A percentile compares a stretch with the other conserved stretches of the same genome.
These are phyloP conservation scores for Termitomyces sp. DNA, from an alignment of 768 basidiomycete species.

Conservation along the genomic window DNA sequence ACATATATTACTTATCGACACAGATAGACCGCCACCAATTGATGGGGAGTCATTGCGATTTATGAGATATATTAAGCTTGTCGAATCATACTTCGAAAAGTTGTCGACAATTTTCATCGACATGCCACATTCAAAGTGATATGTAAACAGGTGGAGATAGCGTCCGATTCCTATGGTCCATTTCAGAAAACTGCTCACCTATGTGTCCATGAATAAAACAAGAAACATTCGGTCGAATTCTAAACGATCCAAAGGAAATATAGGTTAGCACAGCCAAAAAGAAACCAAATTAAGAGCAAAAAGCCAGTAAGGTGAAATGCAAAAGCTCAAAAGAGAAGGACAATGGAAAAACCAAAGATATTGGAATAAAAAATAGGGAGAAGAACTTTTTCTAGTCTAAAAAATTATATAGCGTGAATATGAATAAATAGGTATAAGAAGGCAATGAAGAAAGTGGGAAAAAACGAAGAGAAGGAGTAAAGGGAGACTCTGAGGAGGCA, in stretches of 20 bases:
- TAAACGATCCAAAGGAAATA: neutral
- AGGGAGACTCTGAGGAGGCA: slow-evolving; percentile 4
- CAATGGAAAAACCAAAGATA: neutral
- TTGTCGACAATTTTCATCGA: neutral
- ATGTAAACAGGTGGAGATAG: neutral
- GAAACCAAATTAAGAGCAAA: neutral
- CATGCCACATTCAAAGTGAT: neutral
- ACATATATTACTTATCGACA: slow-evolving; percentile 5
- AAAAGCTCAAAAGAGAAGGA: neutral
- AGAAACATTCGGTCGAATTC: neutral
- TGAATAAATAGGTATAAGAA: neutral
- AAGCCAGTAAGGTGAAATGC: neutral
- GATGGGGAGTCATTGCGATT: neutral
- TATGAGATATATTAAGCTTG: neutral
- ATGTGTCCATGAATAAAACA: neutral
- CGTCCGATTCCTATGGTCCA: neutral
- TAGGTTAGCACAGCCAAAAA: neutral
- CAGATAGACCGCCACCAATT: neutral
- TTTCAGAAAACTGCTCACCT: neutral
- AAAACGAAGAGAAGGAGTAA: neutral
- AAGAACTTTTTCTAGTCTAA: neutral
- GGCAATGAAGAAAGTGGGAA: neutral
- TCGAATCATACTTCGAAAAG: neutral
- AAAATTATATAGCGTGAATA: slow-evolving; percentile 2
- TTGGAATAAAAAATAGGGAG: neutral